Evolutionary conservation across 2,329 filamentous ascomycete genomes (phyloP), one percentile per base, ranked within the genome.

Genomic region (Hymenoscyphus infarciens): DNA sequence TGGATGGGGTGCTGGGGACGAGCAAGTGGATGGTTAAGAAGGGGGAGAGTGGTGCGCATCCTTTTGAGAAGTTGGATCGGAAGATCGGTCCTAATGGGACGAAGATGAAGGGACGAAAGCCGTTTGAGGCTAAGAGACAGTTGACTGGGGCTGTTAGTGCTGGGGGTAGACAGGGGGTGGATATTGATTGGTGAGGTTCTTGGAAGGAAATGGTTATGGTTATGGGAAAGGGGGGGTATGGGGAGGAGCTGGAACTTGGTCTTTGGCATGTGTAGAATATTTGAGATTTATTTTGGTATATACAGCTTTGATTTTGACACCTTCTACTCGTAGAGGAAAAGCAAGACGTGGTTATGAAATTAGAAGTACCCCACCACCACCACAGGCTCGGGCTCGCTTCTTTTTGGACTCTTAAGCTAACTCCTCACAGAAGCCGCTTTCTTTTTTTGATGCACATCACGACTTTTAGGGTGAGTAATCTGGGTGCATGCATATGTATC

Each of bases 1-100:
- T 97, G 54, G 92, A 97, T 74, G 82, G 82, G 0, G 83, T 91
- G 61, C 79, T 97, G 31, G 91, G 91, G 0, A 97, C 92, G 0
- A 80, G 81, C 70, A 88, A 85, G 77, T 97, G 90, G 86, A 90
- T 84, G 77, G 86, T 96, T 19, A 88, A 82, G 77, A 89, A 88
- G 75, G 88, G 82, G 1, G 91, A 95, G 75, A 80, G 67, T 56
- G 75, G 77, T 2, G 68, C 63, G 61, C 59, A 64, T 5, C 71
- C 70, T 31, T 75, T 75, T 69, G 72, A 72, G 64, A 73, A 72
- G 60, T 53, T 74, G 27, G 74, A 75, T 66, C 69, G 62, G 64
- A 69, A 64, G 61, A 64, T 72, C 57, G 70, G 68, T 5, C 11
- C 49, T 33, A 70, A 71, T 66, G 69, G 71, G 27, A 64, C 66